Evolutionary conservation across 108 stramenopile species (phyloP), one percentile per base, ranked within the genome.

Genomic region (Nitzschia inconspicua): DNA sequence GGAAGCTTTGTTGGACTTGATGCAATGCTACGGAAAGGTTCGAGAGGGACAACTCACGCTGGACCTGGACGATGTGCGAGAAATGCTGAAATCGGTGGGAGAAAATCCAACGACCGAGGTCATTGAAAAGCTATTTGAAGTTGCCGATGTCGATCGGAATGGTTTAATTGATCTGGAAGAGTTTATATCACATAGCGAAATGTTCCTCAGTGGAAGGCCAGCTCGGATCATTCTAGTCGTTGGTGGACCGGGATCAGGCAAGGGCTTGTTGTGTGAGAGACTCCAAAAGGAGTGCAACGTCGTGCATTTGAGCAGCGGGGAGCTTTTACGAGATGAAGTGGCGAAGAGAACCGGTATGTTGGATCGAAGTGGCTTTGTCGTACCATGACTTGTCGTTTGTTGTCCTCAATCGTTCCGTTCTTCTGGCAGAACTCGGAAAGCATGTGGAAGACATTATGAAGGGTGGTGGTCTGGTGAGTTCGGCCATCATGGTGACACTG

Each of bases 241-340:
- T 16, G 96, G 96, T 27, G 93, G 91, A 2, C 96, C 96, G 1
- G 96, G 95, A 24, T 76, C 82, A 5, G 96, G 96, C 34, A 97
- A 97, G 60, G 96, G 96, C 25, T 59, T 93, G 11, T 68, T 89
- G 23, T 76, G 81, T 44, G 78, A 80, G 19, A 55, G 81, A 13
- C 47, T 95, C 2, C 75, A 60, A 14, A 73, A 83, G 46, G 74
- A 84, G 55, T 88, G 86, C 51, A 88, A 88, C 26, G 87, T 94
- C 0, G 91, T 92, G 3, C 96, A 97, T 68, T 65, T 97, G 29
- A 82, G 79, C 4, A 86, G 85, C 27, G 96, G 96, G 29, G 90
- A 95, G 58, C 72, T 97, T 57, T 59, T 97, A 36, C 78, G 96
- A 55, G 86, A 83, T 22, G 95, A 95, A 61, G 94, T 96, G 0